Base-by-base conservation (phyloP, 352 stramenopile genomes). In the Phytophthora sansomeana region DNA sequence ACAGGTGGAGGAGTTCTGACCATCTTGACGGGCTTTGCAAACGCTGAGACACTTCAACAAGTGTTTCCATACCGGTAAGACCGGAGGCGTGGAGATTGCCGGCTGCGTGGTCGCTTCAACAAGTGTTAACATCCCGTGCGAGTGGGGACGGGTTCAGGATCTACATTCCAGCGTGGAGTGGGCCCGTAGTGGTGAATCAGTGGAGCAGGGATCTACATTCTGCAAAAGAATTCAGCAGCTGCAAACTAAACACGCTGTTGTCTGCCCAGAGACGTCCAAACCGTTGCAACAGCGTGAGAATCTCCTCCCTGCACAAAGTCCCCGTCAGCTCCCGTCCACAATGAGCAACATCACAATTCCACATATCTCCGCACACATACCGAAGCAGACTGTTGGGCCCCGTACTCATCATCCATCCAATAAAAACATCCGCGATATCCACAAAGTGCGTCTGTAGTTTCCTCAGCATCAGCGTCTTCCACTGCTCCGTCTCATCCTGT, bases 381-480 rank as follows among this genome's bases (percentile, higher is more conserved):
- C 81, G 61, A 14, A 88, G 66, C 6, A 26, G 49, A 29, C 57
- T 78, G 7, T 56, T 29, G 6, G 75, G 66, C n/a, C 62, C 69
- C 16, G 77, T 67, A 29, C 56, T 87, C 77, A 85, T 89, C 11
- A 78, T 83, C 84, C 84, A 92, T 30, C 78, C 82, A 48, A 92
- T 78, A 7, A 91, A 56, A 16, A 91, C 77, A 26, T 92, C 81
- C 5, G 84, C 84, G 13, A 91, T 77, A 54, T 90, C 81, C 16
- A 92, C 81, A 71, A 92, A 92, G 41, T 90, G 81, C 17, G 63
- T 39, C 69, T 90, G 80, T n/a, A 90, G 16, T 29, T 81, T 87
- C 48, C 74, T 83, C 1, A 75, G 42, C 30, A 81, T 28, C 7
- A 87, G 28, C 4, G 29, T 26, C 8, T 53, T 51, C 69, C 75